Percentiles rank a stretch among this genome's conserved stretches.
Evolutionary conservation across 2,329 filamentous ascomycete species (phyloP).

Genomic region (Fusarium annulatum): DNA sequence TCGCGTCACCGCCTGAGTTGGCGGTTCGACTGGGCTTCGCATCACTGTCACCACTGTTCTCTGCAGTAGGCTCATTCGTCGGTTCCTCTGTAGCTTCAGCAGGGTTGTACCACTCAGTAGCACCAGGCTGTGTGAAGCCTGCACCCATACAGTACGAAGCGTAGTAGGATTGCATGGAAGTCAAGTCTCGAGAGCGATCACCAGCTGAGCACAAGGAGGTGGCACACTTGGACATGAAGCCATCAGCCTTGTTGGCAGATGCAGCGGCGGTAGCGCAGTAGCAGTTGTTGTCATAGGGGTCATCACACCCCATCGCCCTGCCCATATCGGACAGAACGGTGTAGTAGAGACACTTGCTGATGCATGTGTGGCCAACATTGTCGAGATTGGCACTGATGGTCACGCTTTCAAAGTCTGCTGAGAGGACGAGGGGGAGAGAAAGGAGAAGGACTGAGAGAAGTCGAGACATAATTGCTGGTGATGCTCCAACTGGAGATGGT

Average conservation of each 20-base stretch:
- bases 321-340: slow-evolving; percentile 32
- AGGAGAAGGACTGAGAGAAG: slow-evolving; percentile 11
- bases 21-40: slow-evolving; percentile 36
- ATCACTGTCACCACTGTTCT: slow-evolving; percentile 2
- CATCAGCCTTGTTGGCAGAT: slow-evolving; percentile 33
- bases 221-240: slow-evolving; percentile 38
- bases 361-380: slow-evolving; percentile 28
- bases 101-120: slow-evolving; percentile 41
- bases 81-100: slow-evolving; percentile 36
- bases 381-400: slow-evolving; percentile 32
- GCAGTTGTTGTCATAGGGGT: slow-evolving; percentile 43
- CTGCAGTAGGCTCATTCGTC: slow-evolving; percentile 19
- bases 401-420: slow-evolving; percentile 28
- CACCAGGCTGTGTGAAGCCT: slow-evolving; percentile 42
- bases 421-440: not conserved
- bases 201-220: slow-evolving; percentile 35
- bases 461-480: slow-evolving; percentile 18
- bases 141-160: slow-evolving; percentile 45
- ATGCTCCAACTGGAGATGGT: not conserved
- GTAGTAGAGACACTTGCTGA: slow-evolving; percentile 39
- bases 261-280: slow-evolving; percentile 42
- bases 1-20: slow-evolving; percentile 27
- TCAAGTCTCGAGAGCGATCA: slow-evolving; percentile 39
- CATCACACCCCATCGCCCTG: slow-evolving; percentile 36
- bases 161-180: slow-evolving; percentile 42